A percentile compares a stretch with the other conserved stretches of the same genome.
phyloP scores from a whole-genome alignment of 2,329 filamentous ascomycete species.

The Penicillium rolfsii region DNA sequence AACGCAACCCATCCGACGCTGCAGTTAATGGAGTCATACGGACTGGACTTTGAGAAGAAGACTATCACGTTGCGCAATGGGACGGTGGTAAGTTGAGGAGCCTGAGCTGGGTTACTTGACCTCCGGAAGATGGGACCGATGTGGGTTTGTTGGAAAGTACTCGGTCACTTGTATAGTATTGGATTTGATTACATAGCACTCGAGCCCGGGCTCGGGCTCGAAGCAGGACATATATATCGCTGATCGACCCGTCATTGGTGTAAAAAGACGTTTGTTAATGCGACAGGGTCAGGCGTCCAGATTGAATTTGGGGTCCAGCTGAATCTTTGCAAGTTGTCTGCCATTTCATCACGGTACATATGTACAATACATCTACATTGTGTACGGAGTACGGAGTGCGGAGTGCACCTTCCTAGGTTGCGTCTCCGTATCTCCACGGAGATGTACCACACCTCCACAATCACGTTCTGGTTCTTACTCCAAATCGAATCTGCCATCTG shows the following conservation, averaged over 20 bases:
- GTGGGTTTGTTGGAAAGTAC: neutral
- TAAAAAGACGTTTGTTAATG: neutral
- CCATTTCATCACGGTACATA: neutral
- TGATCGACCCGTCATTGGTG: neutral
- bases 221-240: neutral
- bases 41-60: conserved; percentile 42
- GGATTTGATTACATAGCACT: neutral
- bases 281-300: neutral
- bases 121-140: neutral
- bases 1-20: conserved; percentile 25
- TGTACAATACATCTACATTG: no score
- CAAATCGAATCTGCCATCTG: no score
- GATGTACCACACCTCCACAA: no score
- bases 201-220: neutral
- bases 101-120: neutral
- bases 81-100: conserved; percentile 23
- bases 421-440: neutral
- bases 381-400: no score
- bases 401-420: neutral
- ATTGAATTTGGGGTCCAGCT: neutral
- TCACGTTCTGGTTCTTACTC: no score
- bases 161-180: neutral
- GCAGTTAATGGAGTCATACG: conserved; percentile 34
- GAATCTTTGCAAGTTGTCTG: neutral
- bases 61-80: conserved; percentile 39